Evolutionary conservation across 257 asterid genomes (phyloP), one percentile per base, ranked within the genome.

Genomic region (Penstemon davidsonii): DNA sequence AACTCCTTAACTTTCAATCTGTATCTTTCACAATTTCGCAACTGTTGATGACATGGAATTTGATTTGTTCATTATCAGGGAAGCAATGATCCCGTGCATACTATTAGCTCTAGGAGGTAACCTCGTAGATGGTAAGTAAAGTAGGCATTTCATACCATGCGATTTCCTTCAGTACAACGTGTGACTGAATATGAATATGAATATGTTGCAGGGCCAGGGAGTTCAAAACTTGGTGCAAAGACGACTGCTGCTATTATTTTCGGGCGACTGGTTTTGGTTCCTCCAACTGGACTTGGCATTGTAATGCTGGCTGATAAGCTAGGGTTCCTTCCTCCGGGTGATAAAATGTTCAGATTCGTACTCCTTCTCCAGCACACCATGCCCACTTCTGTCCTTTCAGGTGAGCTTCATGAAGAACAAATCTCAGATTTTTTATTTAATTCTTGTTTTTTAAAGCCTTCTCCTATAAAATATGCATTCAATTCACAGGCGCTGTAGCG

Each of bases 51-150:
- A 60, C 7, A 25, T 5, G 7, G 19, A 64, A 44, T 43, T 12
- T 36, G 42, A 56, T 43, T 45, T 19, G 25, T 52, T 62, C 18
- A 54, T 86, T 75, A 50, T 64, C 90, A 94, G 99, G 78, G 98
- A 91, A 37, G 99, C 99, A 59, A 94, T 91, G 96, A 91, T 94
- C 67, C 99, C 99, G 18, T 91, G 97, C 86, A 94, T 94, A 82
- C 70, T 94, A 70, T 73, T 94, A 90, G 99, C 99, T 63, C 75
- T 94, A 83, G 99, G 98, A 74, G 99, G 99, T 80, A 94, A 94
- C 85, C 96, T 94, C 7, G 85, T 94, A 10, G 87, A 94, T 42
- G 99, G 99, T 88, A 77, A 82, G 84, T 41, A 7, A 57, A 54
- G 50, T 66, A 13, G 8, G 11, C 54, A 18, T 42, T 46, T 59